phyloP scores from a whole-genome alignment of 192 early-diverging fungal species.

The Gonapodya sp. region DNA sequence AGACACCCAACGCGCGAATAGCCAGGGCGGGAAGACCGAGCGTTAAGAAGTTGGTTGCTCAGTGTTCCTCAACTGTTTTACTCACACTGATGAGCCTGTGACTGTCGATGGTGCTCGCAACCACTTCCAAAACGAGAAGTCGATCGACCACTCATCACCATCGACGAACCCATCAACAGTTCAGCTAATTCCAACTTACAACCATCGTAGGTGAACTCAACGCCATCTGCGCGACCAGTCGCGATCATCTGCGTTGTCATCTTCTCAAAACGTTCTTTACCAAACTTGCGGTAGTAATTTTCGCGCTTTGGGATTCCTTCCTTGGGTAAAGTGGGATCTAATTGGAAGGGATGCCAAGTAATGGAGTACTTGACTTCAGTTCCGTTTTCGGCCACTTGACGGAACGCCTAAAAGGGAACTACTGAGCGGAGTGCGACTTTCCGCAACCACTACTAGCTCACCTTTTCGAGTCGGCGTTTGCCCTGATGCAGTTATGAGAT shows the following conservation, averaged over 20 bases:
- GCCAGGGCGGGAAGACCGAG: neutral
- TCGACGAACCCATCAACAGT: neutral
- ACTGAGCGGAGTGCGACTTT: neutral
- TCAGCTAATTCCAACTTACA: neutral
- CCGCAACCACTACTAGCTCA: neutral
- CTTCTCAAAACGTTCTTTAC: neutral
- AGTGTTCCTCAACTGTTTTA: neutral
- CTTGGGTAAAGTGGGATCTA: neutral
- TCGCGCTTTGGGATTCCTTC: neutral
- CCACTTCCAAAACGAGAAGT: neutral
- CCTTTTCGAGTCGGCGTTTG: constrained; percentile 10
- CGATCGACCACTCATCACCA: neutral
- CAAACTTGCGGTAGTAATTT: neutral
- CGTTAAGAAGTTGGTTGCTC: neutral
- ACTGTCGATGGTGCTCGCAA: neutral
- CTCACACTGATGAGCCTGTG: neutral
- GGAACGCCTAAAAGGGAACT: neutral
- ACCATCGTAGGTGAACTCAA: neutral
- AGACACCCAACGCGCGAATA: too few species aligned
- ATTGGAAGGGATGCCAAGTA: constrained; percentile 8
- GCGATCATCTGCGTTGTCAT: constrained; percentile 2
- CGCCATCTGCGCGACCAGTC: neutral
- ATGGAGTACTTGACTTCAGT: neutral
- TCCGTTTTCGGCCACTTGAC: neutral
- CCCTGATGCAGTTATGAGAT: too few species aligned